phyloP scores from a whole-genome alignment of 257 asterid species.

The Solanum tacnaense region DNA sequence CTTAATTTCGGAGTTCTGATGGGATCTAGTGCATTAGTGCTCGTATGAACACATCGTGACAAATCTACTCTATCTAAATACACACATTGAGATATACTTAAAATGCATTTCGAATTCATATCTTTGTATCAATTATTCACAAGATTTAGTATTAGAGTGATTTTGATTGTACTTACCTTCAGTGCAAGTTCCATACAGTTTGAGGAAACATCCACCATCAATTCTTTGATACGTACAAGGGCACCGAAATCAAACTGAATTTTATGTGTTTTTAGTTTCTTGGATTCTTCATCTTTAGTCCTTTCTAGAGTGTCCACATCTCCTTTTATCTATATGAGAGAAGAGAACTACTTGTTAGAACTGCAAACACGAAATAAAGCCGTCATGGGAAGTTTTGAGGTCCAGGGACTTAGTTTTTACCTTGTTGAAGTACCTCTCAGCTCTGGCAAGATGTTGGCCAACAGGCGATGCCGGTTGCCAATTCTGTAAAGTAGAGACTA shows the following conservation, averaged over 20 bases:
- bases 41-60: background rate
- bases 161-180: constrained; percentile 38
- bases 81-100: background rate
- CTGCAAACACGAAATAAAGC: background rate
- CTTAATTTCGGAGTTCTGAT: background rate
- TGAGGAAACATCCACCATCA: constrained; percentile 76
- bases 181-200: constrained; percentile 75
- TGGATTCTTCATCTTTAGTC: constrained; percentile 71
- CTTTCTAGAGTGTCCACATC: constrained; percentile 73
- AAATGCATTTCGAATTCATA: background rate
- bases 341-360: background rate
- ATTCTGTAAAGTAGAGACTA: constrained; percentile 30
- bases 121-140: background rate
- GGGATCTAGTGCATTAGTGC: background rate
- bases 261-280: constrained; percentile 60
- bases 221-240: constrained; percentile 63
- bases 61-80: background rate
- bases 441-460: constrained; percentile 48
- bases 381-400: background rate
- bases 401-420: constrained; percentile 14
- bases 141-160: background rate
- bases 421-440: constrained; percentile 67
- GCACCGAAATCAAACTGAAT: constrained; percentile 66
- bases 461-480: constrained; percentile 51
- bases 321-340: constrained; percentile 50